These are phyloP conservation scores for Striga hermonthica DNA, from an alignment of 305 asterid species.

Conservation along the genomic window DNA sequence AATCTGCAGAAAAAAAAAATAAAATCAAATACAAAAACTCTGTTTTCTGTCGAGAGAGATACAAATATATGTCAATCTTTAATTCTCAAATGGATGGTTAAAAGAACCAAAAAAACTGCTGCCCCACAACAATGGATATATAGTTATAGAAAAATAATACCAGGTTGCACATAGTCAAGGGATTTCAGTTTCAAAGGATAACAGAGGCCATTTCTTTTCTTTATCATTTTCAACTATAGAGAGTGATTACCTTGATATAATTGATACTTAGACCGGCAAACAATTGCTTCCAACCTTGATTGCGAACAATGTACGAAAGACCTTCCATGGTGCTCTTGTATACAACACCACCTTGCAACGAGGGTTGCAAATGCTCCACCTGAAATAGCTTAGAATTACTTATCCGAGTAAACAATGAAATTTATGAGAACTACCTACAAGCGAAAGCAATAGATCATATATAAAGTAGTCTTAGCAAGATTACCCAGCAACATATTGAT, in stretches of 20 bases:
- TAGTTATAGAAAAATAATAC: too few relatives aligned
- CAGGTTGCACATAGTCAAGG: too few relatives aligned
- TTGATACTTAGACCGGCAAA: conserved; percentile 95
- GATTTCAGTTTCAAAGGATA: too few relatives aligned
- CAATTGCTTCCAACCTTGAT: conserved; percentile 87
- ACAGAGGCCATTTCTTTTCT: too few relatives aligned
- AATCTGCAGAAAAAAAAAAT: conserved; percentile 44
- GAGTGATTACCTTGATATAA: conserved; percentile 67
- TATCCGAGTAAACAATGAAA: neutral
- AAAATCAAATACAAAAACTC: too few relatives aligned
- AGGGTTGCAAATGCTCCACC: conserved; percentile 78
- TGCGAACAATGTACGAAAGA: conserved; percentile 48
- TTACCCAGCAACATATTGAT: neutral
- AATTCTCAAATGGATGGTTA: too few relatives aligned
- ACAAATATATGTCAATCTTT: neutral
- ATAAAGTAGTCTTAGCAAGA: conserved; percentile 5
- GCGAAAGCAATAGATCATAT: neutral
- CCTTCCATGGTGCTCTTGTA: conserved; percentile 72
- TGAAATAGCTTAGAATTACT: conserved; percentile 30
- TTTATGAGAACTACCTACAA: neutral
- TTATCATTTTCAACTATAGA: neutral
- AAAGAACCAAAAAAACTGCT: too few relatives aligned
- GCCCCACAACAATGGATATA: too few relatives aligned
- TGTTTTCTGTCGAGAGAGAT: neutral
- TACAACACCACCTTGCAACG: conserved; percentile 42